Evolutionary conservation across 2,329 filamentous ascomycete species (phyloP).

Genomic region (Paecilomyces variotii): DNA sequence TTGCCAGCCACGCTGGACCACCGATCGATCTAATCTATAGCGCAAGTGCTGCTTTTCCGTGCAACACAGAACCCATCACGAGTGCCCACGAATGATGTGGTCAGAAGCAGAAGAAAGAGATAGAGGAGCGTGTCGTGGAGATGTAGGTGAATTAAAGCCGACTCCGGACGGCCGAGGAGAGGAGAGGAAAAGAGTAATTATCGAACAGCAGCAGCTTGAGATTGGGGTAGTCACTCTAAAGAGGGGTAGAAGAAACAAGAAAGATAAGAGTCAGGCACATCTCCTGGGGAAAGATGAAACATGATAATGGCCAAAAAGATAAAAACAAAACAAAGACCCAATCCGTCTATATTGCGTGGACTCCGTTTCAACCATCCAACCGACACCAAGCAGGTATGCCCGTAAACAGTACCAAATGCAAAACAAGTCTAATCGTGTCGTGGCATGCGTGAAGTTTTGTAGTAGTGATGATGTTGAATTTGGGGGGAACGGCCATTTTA

Average conservation of each 20-base stretch:
- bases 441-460: conserved; percentile 22
- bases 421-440: conserved; percentile 32
- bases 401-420: conserved; percentile 29
- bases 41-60: neutral
- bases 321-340: conserved; percentile 5
- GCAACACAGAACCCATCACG: neutral
- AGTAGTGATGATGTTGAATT: neutral
- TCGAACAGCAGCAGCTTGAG: neutral
- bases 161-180: neutral
- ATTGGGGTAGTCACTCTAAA: neutral
- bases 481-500: conserved; percentile 12
- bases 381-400: conserved; percentile 28
- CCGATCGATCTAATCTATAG: neutral
- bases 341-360: conserved; percentile 17
- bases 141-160: neutral
- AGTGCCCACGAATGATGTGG: neutral
- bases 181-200: neutral
- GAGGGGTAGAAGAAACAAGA: neutral
- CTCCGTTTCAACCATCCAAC: conserved; percentile 14
- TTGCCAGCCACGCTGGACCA: neutral
- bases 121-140: neutral
- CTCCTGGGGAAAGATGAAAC: conserved; percentile 7
- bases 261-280: neutral
- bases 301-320: conserved; percentile 9
- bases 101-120: neutral